phyloP scores from a whole-genome alignment of 2,329 filamentous ascomycete genomes.

The Fusarium chuoi region DNA sequence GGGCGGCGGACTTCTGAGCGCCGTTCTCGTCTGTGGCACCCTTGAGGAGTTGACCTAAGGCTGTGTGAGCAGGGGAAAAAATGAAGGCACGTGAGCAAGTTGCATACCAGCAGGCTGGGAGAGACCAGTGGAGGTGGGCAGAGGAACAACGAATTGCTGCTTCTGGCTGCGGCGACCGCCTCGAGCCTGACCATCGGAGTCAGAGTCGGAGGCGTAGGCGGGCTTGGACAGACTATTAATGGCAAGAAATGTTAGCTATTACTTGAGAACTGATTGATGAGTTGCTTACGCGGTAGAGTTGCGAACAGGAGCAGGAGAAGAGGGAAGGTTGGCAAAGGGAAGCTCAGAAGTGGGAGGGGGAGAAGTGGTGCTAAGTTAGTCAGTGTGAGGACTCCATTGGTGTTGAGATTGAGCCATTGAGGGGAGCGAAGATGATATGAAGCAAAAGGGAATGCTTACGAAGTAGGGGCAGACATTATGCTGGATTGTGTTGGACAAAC shows the following conservation, averaged over 20 bases:
- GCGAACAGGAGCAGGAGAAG: conserved; percentile 33
- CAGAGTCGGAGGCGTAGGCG: conserved; percentile 46
- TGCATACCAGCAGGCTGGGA: conserved; percentile 48
- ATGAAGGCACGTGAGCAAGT: no score
- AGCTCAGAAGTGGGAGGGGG: conserved; percentile 34
- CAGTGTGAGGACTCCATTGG: conserved; percentile 34
- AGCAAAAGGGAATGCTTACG: conserved; percentile 32
- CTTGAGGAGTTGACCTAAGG: conserved; percentile 63
- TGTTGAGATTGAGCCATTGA: conserved; percentile 5
- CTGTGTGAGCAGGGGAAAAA: conserved; percentile 1
- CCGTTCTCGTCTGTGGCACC: conserved; percentile 67
- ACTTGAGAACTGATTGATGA: not conserved
- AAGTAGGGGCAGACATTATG: conserved; percentile 44
- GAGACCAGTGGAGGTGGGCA: conserved; percentile 49
- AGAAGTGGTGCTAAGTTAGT: conserved; percentile 35
- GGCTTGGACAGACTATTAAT: conserved; percentile 42
- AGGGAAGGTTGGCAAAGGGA: conserved; percentile 36
- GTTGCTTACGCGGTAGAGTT: conserved; percentile 35
- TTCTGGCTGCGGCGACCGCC: conserved; percentile 43
- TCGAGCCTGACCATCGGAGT: conserved; percentile 46
- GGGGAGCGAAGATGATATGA: not conserved
- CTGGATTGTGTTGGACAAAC: conserved; percentile 31
- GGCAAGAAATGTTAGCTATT: conserved; percentile 20
- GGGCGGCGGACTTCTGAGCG: conserved; percentile 65
- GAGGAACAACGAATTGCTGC: conserved; percentile 44